Percentiles rank a stretch among this genome's conserved stretches.
These are phyloP conservation scores for Aspergillus texensis DNA, from an alignment of 2,329 filamentous ascomycete species.

Conservation along the genomic window DNA sequence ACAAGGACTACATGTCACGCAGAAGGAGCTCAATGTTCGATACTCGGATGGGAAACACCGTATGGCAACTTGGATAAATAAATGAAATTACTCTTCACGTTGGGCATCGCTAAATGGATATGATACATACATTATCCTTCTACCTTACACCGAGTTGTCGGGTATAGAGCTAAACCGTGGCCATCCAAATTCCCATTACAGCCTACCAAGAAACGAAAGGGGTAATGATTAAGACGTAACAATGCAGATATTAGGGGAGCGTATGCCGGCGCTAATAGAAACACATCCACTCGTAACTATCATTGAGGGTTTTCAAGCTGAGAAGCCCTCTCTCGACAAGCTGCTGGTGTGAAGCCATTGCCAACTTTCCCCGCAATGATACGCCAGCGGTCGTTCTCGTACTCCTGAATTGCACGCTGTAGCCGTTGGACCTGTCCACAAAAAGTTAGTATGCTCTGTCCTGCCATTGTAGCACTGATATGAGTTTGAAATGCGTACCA, in stretches of 20 bases:
- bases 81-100: background rate
- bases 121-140: slow-evolving; percentile 4
- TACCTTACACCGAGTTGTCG: slow-evolving; percentile 1
- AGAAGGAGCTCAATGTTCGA: background rate
- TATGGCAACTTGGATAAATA: background rate
- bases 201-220: slow-evolving; percentile 1
- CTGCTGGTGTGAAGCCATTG: slow-evolving; percentile 81
- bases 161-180: slow-evolving; percentile 3
- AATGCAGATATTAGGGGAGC: background rate
- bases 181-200: slow-evolving; percentile 4
- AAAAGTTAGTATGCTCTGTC: slow-evolving; percentile 13
- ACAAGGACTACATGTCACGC: background rate
- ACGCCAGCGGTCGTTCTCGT: slow-evolving; percentile 77
- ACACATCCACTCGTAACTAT: slow-evolving; percentile 15
- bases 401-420: slow-evolving; percentile 43
- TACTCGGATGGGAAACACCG: no score
- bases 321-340: slow-evolving; percentile 79
- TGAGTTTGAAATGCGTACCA: slow-evolving; percentile 56
- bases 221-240: background rate
- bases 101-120: background rate
- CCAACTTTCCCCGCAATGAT: slow-evolving; percentile 90
- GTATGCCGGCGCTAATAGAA: background rate
- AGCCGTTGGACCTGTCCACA: slow-evolving; percentile 39
- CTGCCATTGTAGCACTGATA: background rate
- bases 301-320: slow-evolving; percentile 27